Evolutionary conservation across 2,329 filamentous ascomycete genomes (phyloP).

Genomic region (Stagonosporopsis cucurbitacearum): DNA sequence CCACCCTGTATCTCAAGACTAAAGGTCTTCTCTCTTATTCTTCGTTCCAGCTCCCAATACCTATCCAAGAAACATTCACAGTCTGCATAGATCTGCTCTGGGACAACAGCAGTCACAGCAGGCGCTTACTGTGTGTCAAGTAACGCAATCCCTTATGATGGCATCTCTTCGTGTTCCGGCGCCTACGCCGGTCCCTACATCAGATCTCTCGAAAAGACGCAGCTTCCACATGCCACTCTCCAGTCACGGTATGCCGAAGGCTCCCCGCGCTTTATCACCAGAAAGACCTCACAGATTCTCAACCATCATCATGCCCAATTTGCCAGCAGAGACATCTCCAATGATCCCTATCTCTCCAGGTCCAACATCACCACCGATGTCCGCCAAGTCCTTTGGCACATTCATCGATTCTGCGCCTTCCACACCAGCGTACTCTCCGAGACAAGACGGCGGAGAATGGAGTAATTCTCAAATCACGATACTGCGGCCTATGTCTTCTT

Average conservation of each 20-base stretch:
- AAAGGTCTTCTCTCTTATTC: slow-evolving; percentile 5
- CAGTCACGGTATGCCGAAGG: slow-evolving; percentile 44
- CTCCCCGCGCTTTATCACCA: slow-evolving; percentile 35
- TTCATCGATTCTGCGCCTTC: slow-evolving; percentile 49
- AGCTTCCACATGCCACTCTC: slow-evolving; percentile 38
- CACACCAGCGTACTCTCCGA: slow-evolving; percentile 46
- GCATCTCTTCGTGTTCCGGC: slow-evolving; percentile 34
- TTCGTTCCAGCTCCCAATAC: not conserved
- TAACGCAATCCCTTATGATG: slow-evolving; percentile 22
- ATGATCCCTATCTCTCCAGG: slow-evolving; percentile 33
- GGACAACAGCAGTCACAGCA: slow-evolving; percentile 15
- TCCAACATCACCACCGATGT: slow-evolving; percentile 45
- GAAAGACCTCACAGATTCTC: slow-evolving; percentile 42
- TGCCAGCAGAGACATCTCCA: slow-evolving; percentile 23
- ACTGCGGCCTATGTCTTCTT: slow-evolving; percentile 38
- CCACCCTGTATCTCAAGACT: slow-evolving; percentile 13
- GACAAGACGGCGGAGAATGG: slow-evolving; percentile 33
- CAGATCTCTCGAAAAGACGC: slow-evolving; percentile 26
- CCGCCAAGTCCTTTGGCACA: slow-evolving; percentile 44
- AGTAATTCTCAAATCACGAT: slow-evolving; percentile 37
- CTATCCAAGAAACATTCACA: slow-evolving; percentile 2
- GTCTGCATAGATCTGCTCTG: slow-evolving; percentile 3
- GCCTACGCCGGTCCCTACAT: slow-evolving; percentile 30
- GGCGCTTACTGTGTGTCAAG: slow-evolving; percentile 15
- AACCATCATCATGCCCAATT: slow-evolving; percentile 25